Percentiles rank a stretch among this genome's conserved stretches.
Evolutionary conservation across 2,329 filamentous ascomycete species (phyloP).

Genomic region (Penicillium janthinellum): DNA sequence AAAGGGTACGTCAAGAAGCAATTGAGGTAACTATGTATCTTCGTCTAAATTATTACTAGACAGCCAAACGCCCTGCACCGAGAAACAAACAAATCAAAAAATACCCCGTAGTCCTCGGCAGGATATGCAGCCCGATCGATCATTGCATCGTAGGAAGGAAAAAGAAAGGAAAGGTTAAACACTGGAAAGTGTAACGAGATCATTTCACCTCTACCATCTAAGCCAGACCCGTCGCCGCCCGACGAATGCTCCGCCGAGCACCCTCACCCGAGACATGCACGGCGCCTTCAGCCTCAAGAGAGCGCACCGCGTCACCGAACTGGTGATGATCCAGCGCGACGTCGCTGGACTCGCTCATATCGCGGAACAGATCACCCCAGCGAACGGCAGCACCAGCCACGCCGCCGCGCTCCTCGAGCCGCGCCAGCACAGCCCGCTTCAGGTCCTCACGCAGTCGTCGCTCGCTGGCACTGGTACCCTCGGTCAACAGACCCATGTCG

Average conservation of each 20-base stretch:
- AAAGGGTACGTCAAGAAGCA: background rate
- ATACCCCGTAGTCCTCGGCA: background rate
- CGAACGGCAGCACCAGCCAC: conserved; percentile 66
- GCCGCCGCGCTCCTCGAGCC: conserved; percentile 79
- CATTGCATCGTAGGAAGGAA: conserved; percentile 32
- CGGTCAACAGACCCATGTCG: conserved; percentile 93
- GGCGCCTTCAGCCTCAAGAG: conserved; percentile 80
- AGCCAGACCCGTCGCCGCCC: conserved; percentile 40
- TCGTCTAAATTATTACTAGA: background rate
- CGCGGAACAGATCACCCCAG: conserved; percentile 75
- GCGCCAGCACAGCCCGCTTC: conserved; percentile 72
- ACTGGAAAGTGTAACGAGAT: background rate
- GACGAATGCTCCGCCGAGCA: conserved; percentile 75
- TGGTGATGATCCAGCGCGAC: conserved; percentile 73
- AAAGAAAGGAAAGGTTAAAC: background rate
- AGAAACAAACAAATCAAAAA: background rate
- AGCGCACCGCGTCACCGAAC: conserved; percentile 78
- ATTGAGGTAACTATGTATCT: background rate
- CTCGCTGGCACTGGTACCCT: conserved; percentile 90
- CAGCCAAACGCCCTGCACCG: background rate
- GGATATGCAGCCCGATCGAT: conserved; percentile 28
- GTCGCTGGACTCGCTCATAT: conserved; percentile 70
- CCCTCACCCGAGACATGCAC: conserved; percentile 84
- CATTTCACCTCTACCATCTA: background rate
- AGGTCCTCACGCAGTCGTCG: conserved; percentile 79